Evolutionary conservation across 306 rosid genomes (phyloP), one percentile per base, ranked within the genome.

Genomic region (Ziziphus jujuba): DNA sequence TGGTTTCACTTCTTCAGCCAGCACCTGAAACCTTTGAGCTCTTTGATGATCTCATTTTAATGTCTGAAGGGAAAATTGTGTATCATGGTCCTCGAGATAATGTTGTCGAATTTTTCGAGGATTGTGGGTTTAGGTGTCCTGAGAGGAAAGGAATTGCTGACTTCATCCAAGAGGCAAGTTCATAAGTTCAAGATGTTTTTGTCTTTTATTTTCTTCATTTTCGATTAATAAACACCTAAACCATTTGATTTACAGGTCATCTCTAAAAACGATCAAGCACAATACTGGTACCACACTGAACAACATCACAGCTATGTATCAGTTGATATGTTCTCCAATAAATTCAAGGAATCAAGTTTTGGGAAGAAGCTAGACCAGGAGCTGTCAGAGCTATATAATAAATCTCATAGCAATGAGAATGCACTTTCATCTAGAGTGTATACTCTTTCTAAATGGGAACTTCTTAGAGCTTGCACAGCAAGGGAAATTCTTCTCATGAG

Each of bases 121-220:
- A 82, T 24, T 84, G 92, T 68, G 96, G 96, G 53, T 89, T 89
- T 77, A 80, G 79, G 83, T 89, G 96, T 69, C 96, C 93, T 10
- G 93, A 84, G 59, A 89, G 96, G 69, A 89, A 89, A 84, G 93
- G 96, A 40, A 89, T 85, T n/a, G 96, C 92, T 66, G 96, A 89
- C 75, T 89, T 86, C 79, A 90, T 89, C 49, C 92, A 84, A 77
- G 92, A 89, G 89, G 90, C 86, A 72, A 51, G 86, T 50, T 22
- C 22, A 50, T 50, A 50, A 49, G 53, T 7, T 49, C 20, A 14
- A 0, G 14, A 49, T 10, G 16, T 49, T 49, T 14, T 15, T 49
- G 3, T 49, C 53, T 12, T 49, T 49, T 6, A 49, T 12, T 49
- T 5, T 5, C 2, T 49, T 49, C n/a, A 15, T 5, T 49, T 14